These are phyloP conservation scores for Bonia amplexicaulis DNA, from an alignment of 176 grass and related monocot genomes.

Conservation along the genomic window DNA sequence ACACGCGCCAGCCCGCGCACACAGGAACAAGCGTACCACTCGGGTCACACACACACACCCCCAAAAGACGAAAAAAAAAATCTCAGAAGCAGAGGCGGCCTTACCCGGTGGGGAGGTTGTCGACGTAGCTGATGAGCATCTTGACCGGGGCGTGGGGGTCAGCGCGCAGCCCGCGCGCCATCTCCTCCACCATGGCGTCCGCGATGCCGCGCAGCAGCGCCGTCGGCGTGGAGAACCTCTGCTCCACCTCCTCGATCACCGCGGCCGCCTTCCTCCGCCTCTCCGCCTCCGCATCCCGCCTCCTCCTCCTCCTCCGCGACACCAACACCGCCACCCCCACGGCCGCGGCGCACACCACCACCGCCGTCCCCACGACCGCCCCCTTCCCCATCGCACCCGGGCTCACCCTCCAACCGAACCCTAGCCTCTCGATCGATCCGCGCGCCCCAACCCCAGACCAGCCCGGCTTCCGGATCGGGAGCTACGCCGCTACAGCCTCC, in stretches of 20 bases:
- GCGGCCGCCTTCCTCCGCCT: slow-evolving; percentile 28
- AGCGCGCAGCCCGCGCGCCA: slow-evolving; percentile 67
- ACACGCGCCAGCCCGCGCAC: not conserved
- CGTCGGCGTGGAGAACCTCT: slow-evolving; percentile 54
- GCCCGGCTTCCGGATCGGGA: slow-evolving; percentile 14
- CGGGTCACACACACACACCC: no score
- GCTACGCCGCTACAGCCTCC: slow-evolving; percentile 3
- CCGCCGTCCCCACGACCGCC: slow-evolving; percentile 46
- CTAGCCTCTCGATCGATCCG: slow-evolving; percentile 12
- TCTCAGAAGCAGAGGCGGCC: not conserved
- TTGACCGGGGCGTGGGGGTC: slow-evolving; percentile 57
- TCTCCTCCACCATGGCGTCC: slow-evolving; percentile 90
- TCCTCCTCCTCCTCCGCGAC: slow-evolving; percentile 28
- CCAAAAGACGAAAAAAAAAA: not conserved
- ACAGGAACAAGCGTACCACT: not conserved
- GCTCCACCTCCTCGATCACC: slow-evolving; percentile 67
- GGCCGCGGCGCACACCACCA: slow-evolving; percentile 56
- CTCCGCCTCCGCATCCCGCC: slow-evolving; percentile 27
- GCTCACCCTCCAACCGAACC: not conserved
- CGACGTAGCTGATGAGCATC: slow-evolving; percentile 92
- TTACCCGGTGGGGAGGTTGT: slow-evolving; percentile 93
- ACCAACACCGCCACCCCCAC: slow-evolving; percentile 53
- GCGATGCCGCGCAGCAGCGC: slow-evolving; percentile 70
- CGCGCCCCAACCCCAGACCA: not conserved
- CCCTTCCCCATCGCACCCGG: slow-evolving; percentile 47